Base-by-base conservation (phyloP, 768 basidiomycete species). In the Boletus speciosus region DNA sequence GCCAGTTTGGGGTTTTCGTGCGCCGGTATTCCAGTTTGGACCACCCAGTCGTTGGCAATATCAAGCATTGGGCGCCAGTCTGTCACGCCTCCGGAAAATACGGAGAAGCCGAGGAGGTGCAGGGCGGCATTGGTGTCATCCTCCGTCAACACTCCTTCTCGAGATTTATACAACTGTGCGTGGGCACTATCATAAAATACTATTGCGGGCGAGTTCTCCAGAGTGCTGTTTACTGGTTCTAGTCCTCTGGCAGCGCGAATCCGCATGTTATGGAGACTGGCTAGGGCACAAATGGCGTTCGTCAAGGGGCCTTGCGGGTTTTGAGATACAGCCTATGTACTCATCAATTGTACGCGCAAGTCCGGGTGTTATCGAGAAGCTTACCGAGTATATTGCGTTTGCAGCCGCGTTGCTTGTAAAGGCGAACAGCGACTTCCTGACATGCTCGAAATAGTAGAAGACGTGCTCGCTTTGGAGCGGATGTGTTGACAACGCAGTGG, bases 91-190 rank as follows among this genome's bases (percentile, higher is more conserved):
- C 86, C 86, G 2, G 82, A 84, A 65, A 91, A 73, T 55, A 88
- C 76, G 41, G 85, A 86, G 68, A 84, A 90, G 62, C 79, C 82
- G 55, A 90, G 77, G 57, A 93, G 80, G 67, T 90, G 88, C 40
- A 90, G 65, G 5, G 91, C 88, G 5, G 91, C 90, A 58, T 86
- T 77, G 10, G 88, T 91, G 61, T 92, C 88, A 45, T 76, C 76
- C 54, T 88, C 88, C 39, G 74, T 75, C 72, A 85, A 81, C 27
- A 73, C 66, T 11, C 80, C 81, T 35, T 76, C 76, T 54, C 78
- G 70, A 50, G 80, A 78, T 64, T 80, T 83, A 51, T 80, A 74
- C 44, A 90, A 74, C 63, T 84, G 83, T 59, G 79, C 80, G 40
- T 76, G 75, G n/a, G 88, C 85, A 63, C 84, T 83, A 56, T 86